Conservation (phyloP, 805 yeast genomes). For the Candida anglica region DNA sequence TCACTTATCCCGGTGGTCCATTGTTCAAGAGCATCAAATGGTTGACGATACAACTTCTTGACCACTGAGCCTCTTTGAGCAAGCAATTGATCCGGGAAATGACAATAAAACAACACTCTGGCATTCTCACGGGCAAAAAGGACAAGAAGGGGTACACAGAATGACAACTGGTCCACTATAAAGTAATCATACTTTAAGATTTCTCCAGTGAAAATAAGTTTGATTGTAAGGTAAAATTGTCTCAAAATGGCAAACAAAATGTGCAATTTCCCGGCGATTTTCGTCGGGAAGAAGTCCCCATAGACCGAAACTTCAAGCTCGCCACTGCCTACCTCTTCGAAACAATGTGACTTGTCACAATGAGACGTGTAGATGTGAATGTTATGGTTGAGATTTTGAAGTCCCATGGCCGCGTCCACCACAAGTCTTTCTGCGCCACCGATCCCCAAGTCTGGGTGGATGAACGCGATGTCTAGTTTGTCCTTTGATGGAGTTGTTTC, state of each 20-base stretch:
- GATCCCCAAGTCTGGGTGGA: constrained; percentile 95
- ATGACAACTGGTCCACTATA: constrained; percentile 84
- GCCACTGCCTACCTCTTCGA: constrained; percentile 76
- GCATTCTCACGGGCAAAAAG: constrained; percentile 36
- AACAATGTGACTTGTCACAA: constrained; percentile 82
- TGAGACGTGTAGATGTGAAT: constrained; percentile 83
- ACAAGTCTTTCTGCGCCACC: constrained; percentile 98
- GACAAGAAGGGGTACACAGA: constrained; percentile 71
- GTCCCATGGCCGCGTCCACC: constrained; percentile 90
- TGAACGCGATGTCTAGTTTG: constrained; percentile 76
- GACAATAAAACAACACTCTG: constrained; percentile 82
- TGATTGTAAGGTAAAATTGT: constrained; percentile 62
- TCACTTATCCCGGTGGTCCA: constrained; percentile 76
- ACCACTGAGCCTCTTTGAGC: constrained; percentile 52
- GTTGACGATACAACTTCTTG: constrained; percentile 66
- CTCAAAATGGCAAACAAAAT: constrained; percentile 81
- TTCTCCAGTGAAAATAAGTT: constrained; percentile 45
- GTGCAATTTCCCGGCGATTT: constrained; percentile 59
- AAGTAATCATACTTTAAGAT: constrained; percentile 59
- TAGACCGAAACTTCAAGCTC: constrained; percentile 59
- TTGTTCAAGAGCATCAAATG: constrained; percentile 84
- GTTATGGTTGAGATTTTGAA: constrained; percentile 61
- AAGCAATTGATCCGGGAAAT: constrained; percentile 87
- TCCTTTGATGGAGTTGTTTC: too few species aligned
- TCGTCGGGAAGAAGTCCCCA: constrained; percentile 84